Base-by-base conservation (phyloP, 345 rosid genomes). In the Eucalyptus polyanthemos region DNA sequence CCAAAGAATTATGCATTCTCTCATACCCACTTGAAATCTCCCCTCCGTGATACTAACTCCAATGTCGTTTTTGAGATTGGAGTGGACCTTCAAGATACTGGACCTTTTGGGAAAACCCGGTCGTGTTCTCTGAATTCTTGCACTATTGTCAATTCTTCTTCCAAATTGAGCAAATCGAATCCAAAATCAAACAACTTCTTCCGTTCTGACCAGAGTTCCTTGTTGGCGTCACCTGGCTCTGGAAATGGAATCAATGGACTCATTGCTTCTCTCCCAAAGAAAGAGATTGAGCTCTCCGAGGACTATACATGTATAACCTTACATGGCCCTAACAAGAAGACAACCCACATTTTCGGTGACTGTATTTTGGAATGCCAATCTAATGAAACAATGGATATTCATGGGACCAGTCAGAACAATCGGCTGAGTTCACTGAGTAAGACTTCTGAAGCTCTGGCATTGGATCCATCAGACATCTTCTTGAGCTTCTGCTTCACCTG, bases 291-390 rank as follows among this genome's bases (percentile, higher is more conserved):
- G 94, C 96, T 94, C 88, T 97, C 99, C 3, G 99, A 98, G 94
- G 99, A 97, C 81, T 98, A 98, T 93, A 98, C 99, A 83, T 93
- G 99, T 87, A 94, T 97, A 34, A 96, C 92, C 88, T 92, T 95
- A 15, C 97, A 94, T 87, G 99, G 98, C 92, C 96, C 99, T 87
- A 95, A 94, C 92, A 96, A 98, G 5, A 94, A 92, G 89, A 98
- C 95, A 12, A 96, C 96, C 93, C 99, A 95, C 89, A 95, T 96
- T 80, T 98, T 90, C 47, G 96, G 98, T 91, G 98, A 94, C 92
- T 90, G 93, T 90, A 91, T 95, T 93, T 92, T 97, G 93, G 95
- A 92, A 91, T 91, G 97, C 90, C 95, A 91, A 90, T 62, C 89
- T 88, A 89, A 92, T 60, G 93, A 87, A 89, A 87, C 31, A 50